Conservation (phyloP, 2,329 filamentous ascomycete species). For the Fusarium mangiferae region DNA sequence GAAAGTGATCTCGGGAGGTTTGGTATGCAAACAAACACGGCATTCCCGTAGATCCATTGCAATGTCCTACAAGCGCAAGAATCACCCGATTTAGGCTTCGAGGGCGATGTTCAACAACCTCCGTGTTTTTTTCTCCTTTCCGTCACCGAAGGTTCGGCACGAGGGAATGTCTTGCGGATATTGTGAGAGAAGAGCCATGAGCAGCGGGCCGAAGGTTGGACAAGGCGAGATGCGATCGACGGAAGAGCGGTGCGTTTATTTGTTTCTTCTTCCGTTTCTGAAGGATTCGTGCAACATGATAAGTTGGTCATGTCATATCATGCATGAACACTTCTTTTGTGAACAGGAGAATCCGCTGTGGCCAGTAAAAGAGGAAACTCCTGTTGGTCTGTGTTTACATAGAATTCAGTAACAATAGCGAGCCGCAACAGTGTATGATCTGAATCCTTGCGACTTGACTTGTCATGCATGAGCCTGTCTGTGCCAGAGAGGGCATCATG, state of each 20-base stretch:
- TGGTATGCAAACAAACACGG: constrained; percentile 10
- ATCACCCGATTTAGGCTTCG: constrained; percentile 36
- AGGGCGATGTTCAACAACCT: constrained; percentile 24
- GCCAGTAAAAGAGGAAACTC: neutral
- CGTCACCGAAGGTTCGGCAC: constrained; percentile 24
- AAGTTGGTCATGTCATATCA: constrained; percentile 8
- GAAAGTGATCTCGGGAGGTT: neutral
- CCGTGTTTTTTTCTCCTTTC: neutral
- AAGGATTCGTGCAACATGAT: constrained; percentile 6
- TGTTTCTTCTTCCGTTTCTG: neutral
- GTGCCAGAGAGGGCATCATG: constrained; percentile 19
- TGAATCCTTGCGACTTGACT: constrained; percentile 1
- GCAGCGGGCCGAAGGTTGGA: constrained; percentile 30
- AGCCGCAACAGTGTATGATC: neutral
- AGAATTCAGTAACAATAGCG: neutral
- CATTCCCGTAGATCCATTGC: neutral
- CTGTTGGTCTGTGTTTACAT: constrained; percentile 13
- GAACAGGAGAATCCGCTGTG: constrained; percentile 6
- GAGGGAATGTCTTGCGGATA: constrained; percentile 40
- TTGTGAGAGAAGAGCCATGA: constrained; percentile 31
- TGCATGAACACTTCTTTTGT: neutral
- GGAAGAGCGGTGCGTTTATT: constrained; percentile 8
- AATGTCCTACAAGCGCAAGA: constrained; percentile 39
- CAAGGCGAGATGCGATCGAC: constrained; percentile 27
- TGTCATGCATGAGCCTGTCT: constrained; percentile 8